Conservation (phyloP, 257 asterid species). For the Eucommia ulmoides region DNA sequence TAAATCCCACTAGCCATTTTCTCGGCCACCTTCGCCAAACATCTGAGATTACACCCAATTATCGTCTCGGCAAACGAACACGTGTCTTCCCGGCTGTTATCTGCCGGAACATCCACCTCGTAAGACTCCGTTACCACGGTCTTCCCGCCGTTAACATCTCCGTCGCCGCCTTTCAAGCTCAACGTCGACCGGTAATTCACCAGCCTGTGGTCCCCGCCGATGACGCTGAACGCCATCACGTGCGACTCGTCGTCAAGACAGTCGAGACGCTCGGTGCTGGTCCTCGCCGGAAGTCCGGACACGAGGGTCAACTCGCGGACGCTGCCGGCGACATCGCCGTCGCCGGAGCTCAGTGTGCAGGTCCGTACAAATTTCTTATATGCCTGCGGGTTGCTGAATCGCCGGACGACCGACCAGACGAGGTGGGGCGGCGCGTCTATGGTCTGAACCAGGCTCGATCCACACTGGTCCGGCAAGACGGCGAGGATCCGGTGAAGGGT, state of each 20-base stretch:
- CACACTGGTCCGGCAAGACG: slow-evolving; percentile 20
- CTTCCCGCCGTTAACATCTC: slow-evolving; percentile 7
- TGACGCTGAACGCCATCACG: slow-evolving; percentile 26
- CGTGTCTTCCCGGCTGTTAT: slow-evolving; percentile 32
- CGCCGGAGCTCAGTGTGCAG: slow-evolving; percentile 26
- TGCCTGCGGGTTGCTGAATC: slow-evolving; percentile 31
- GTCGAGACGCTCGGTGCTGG: slow-evolving; percentile 43
- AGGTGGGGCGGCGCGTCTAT: slow-evolving; percentile 37
- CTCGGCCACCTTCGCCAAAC: slow-evolving; percentile 27
- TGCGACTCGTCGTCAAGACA: slow-evolving; percentile 43
- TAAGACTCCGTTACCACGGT: slow-evolving; percentile 46
- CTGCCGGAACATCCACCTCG: slow-evolving; percentile 46
- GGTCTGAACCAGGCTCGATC: slow-evolving; percentile 21
- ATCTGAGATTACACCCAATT: slow-evolving; percentile 27
- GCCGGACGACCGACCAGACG: slow-evolving; percentile 36
- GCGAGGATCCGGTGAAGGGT: slow-evolving; percentile 16
- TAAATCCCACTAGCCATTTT: too few relatives aligned
- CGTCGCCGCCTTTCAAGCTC: slow-evolving; percentile 14
- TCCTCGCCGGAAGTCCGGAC: slow-evolving; percentile 38
- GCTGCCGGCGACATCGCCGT: slow-evolving; percentile 31
- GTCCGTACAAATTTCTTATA: slow-evolving; percentile 30
- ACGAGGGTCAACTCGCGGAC: slow-evolving; percentile 30
- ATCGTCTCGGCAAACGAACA: slow-evolving; percentile 38
- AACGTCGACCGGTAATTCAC: slow-evolving; percentile 32
- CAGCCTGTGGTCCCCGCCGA: slow-evolving; percentile 46